Evolutionary conservation across 495 filamentous ascomycete species (phyloP), one percentile per base, ranked within the genome.

Genomic region (Usnea hakonensis): DNA sequence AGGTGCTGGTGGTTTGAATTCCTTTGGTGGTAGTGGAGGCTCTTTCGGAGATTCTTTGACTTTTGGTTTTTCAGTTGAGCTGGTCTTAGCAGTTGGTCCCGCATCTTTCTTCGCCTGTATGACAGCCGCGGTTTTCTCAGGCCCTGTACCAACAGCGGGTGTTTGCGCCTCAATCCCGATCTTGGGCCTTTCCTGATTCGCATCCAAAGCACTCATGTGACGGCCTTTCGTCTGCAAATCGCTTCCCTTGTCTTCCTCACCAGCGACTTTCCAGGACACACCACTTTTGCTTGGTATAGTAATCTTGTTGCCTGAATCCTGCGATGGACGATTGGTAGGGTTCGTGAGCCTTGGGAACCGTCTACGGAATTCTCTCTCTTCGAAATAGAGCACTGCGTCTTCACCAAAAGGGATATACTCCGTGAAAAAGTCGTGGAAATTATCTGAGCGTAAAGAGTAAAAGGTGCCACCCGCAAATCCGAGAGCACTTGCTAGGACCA

Each of bases 401-500:
- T 98, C 94, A 58, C 93, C 95, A 63, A 90, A 96, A 3, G 94
- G 94, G 9, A 98, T 75, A 73, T 94, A 98, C 75, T 96, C 92
- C 50, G 95, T 97, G 78, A 98, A 98, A 77, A 97, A 96, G 71
- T 98, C 94, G 72, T 98, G 95, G 81, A 97, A 97, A 74, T 93
- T 96, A 77, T 98, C 94, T 65, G 86, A 94, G 74, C 91, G 85
- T 63, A 95, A 81, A 28, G 94, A 94, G 70, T 95, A 90, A 77
- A 89, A 95, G 55, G 96, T 84, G 54, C 92, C 90, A 62, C 90
- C 91, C 61, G 84, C 92, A 64, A 96, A 98, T 36, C 86, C 85
- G 19, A 95, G 69, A 9, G 81, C 85, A 43, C 86, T 82, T 11
- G 95, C 80, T 37, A 96, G 71, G 54, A 90, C 76, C 56, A 96